These are phyloP conservation scores for Cordyceps cateniannulata DNA, from an alignment of 2,329 filamentous ascomycete genomes.

Conservation along the genomic window DNA sequence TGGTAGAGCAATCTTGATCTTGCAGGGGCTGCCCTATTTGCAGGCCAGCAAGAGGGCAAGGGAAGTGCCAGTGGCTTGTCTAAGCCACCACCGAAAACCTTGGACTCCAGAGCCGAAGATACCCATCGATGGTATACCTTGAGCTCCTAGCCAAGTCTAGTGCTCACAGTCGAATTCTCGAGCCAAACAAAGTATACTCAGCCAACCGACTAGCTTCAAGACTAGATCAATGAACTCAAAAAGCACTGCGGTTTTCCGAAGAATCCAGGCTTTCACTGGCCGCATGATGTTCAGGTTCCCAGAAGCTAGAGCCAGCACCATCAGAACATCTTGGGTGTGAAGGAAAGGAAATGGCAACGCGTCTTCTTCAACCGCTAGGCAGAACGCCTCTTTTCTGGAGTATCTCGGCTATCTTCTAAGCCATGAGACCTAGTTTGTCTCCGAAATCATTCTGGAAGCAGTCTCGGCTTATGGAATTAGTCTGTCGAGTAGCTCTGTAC, in stretches of 20 bases:
- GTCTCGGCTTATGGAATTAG: background rate
- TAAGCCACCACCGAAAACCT: background rate
- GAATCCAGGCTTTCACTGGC: too few relatives aligned
- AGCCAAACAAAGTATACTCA: background rate
- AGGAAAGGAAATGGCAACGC: too few relatives aligned
- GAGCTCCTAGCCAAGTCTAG: background rate
- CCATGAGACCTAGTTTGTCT: background rate
- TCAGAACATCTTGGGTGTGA: too few relatives aligned
- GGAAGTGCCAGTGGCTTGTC: background rate
- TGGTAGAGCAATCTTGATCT: slow-evolving; percentile 1
- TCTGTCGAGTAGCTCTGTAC: background rate
- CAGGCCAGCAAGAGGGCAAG: background rate
- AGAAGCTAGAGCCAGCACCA: too few relatives aligned
- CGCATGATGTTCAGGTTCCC: too few relatives aligned
- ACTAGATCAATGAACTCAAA: too few relatives aligned
- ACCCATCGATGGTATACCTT: background rate
- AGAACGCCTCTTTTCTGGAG: too few relatives aligned
- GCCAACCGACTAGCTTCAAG: background rate
- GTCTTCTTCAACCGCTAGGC: too few relatives aligned
- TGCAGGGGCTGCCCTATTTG: background rate
- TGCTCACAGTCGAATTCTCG: background rate
- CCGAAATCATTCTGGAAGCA: background rate
- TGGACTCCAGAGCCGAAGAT: background rate
- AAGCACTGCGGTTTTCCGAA: too few relatives aligned
- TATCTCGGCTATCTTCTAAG: background rate